Evolutionary conservation across 1,284 basidiomycete genomes (phyloP).

Genomic region (Volvariella volvacea): DNA sequence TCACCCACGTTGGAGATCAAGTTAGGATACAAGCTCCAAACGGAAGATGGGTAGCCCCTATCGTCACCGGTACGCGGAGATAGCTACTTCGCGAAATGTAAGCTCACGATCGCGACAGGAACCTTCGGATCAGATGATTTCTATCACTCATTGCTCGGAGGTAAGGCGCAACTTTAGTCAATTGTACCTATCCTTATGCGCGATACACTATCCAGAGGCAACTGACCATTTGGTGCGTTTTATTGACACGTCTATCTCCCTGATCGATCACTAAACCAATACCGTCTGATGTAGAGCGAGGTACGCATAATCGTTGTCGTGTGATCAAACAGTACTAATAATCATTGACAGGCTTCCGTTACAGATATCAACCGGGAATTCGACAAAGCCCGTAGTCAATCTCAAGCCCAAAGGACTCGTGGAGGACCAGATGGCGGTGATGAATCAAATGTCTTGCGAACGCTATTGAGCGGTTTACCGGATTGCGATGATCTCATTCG

Average conservation of each 20-base stretch:
- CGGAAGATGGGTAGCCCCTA: slow-evolving; percentile 72
- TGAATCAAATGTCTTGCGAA: slow-evolving; percentile 40
- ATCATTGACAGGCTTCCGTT: slow-evolving; percentile 64
- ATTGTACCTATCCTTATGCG: too few species aligned
- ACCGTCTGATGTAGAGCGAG: slow-evolving; percentile 25
- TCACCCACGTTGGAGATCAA: slow-evolving; percentile 85
- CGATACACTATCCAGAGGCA: too few species aligned
- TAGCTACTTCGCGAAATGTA: not conserved
- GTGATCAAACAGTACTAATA: not conserved
- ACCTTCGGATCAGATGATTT: slow-evolving; percentile 89
- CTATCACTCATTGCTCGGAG: slow-evolving; percentile 68
- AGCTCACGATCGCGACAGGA: slow-evolving; percentile 25
- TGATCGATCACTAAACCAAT: slow-evolving; percentile 2
- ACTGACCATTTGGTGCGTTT: slow-evolving; percentile 60
- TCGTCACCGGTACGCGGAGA: slow-evolving; percentile 67
- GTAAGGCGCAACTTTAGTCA: slow-evolving; percentile 31
- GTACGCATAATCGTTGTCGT: slow-evolving; percentile 15
- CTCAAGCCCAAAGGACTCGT: slow-evolving; percentile 24
- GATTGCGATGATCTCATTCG: slow-evolving; percentile 60
- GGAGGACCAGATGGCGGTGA: slow-evolving; percentile 22
- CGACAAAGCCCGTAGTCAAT: slow-evolving; percentile 56
- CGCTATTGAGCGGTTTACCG: slow-evolving; percentile 54
- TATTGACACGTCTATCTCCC: not conserved
- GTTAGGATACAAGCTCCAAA: slow-evolving; percentile 73
- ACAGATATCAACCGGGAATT: slow-evolving; percentile 82